Conservation (phyloP, 768 basidiomycete genomes). For the Auriscalpium orientale region DNA sequence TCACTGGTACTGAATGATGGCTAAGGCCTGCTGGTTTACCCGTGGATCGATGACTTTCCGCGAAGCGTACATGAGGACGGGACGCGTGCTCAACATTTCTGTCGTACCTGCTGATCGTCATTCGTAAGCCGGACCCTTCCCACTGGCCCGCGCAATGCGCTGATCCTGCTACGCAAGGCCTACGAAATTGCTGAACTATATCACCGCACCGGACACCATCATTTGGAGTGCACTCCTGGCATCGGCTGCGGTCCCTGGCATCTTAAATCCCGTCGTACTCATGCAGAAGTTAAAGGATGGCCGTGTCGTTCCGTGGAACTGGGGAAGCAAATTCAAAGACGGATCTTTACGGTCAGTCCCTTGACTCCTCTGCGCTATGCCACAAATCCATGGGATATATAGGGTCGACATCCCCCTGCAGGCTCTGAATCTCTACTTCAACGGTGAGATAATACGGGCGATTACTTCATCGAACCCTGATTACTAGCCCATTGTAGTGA, state of each 20-base stretch:
- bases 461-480: too few species aligned
- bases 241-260: slow-evolving; percentile 92
- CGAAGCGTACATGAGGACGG: slow-evolving; percentile 90
- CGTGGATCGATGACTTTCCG: slow-evolving; percentile 91
- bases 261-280: slow-evolving; percentile 89
- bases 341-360: slow-evolving; percentile 67
- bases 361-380: neutral
- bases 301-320: slow-evolving; percentile 82
- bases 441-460: slow-evolving; percentile 37
- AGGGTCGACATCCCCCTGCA: slow-evolving; percentile 96
- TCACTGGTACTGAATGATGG: neutral
- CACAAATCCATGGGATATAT: neutral
- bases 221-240: slow-evolving; percentile 80
- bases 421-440: slow-evolving; percentile 81
- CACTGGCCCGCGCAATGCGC: neutral
- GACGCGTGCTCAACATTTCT: slow-evolving; percentile 88
- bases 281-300: slow-evolving; percentile 88
- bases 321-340: slow-evolving; percentile 92
- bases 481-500: slow-evolving; percentile 40
- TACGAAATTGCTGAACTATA: slow-evolving; percentile 91
- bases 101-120: slow-evolving; percentile 88
- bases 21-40: slow-evolving; percentile 81
- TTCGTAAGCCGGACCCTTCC: slow-evolving; percentile 40
- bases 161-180: slow-evolving; percentile 44
- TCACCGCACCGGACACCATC: slow-evolving; percentile 89